These are phyloP conservation scores for Cubamyces lactineus DNA, from an alignment of 768 basidiomycete genomes.

Conservation along the genomic window DNA sequence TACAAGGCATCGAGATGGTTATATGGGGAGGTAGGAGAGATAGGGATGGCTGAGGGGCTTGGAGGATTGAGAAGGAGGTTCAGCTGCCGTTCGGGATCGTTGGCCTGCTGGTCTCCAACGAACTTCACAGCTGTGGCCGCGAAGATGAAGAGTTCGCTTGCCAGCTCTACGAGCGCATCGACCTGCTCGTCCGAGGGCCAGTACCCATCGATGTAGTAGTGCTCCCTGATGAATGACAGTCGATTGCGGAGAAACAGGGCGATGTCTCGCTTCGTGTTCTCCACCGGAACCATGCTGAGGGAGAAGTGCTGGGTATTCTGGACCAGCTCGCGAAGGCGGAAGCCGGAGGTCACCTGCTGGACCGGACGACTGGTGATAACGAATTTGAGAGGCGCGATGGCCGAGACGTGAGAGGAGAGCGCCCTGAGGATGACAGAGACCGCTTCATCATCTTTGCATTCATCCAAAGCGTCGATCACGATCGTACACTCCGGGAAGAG, in stretches of 20 bases:
- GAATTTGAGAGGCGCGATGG: conserved; percentile 14
- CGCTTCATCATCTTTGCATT: conserved; percentile 20
- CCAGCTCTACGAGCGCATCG: background rate
- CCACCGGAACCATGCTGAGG: background rate
- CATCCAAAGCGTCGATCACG: conserved; percentile 27
- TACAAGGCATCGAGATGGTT: conserved; percentile 24
- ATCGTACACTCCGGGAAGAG: background rate
- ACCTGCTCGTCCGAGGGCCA: conserved; percentile 13
- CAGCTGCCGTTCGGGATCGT: conserved; percentile 3
- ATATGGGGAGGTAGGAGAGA: background rate
- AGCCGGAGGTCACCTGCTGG: conserved; percentile 5
- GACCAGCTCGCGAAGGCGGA: background rate
- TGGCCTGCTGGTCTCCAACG: conserved; percentile 18
- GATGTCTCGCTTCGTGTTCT: conserved; percentile 3
- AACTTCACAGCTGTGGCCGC: conserved; percentile 28
- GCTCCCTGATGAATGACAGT: background rate
- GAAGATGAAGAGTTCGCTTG: conserved; percentile 29
- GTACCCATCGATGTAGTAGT: background rate
- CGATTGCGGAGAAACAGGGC: background rate
- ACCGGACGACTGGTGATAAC: conserved; percentile 25
- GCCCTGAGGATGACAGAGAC: conserved; percentile 13
- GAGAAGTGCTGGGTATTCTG: conserved; percentile 8
- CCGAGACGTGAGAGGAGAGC: background rate
- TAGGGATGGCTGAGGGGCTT: background rate
- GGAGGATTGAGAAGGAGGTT: background rate